Evolutionary conservation across 176 grass and related monocot genomes (phyloP), one percentile per base, ranked within the genome.

Genomic region (Rhynchospora pubera): DNA sequence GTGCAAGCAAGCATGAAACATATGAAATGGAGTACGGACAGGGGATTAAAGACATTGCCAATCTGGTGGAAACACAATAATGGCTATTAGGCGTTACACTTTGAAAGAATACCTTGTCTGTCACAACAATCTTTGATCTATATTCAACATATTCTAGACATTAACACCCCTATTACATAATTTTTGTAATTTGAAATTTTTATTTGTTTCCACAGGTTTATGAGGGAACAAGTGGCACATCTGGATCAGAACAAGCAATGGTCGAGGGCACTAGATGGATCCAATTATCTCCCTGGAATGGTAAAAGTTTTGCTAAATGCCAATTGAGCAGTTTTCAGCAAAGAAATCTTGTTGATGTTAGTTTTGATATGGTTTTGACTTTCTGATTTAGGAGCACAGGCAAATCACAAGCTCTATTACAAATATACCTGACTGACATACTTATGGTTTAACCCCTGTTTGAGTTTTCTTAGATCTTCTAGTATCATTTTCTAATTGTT

Each of bases 261-360:
- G 96, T 99, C 96, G n/a, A 99, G 96, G 84, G 92, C 96, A 84
- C 85, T 99, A 22, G 96, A 99, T 83, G 96, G 96, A 82, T 99
- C 96, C 19, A 88, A 99, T 83, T 99, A 99, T 91, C 91, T 95
- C 64, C 92, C 96, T 93, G 96, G 96, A 90, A 99, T 99, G 96
- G 96, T 99, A 93, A 87, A 77, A 62, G 28, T 77, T 11, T 48
- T 19, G 61, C 2, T 23, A 92, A 83, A 32, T 84, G 13, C 4
- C 19, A 74, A 24, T 53, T 11, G 1, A 58, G 43, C 23, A 15
- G 2, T 56, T 76, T 16, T 55, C 23, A 28, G 28, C 45, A 53
- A 55, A 30, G 13, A 32, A 16, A 30, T 76, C 13, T 55, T 76
- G 72, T 30, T 39, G 22, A 76, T 76, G 21, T 26, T 76, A 16